Evolutionary conservation across 495 filamentous ascomycete species (phyloP).

Genomic region (Talaromyces stipitatus): DNA sequence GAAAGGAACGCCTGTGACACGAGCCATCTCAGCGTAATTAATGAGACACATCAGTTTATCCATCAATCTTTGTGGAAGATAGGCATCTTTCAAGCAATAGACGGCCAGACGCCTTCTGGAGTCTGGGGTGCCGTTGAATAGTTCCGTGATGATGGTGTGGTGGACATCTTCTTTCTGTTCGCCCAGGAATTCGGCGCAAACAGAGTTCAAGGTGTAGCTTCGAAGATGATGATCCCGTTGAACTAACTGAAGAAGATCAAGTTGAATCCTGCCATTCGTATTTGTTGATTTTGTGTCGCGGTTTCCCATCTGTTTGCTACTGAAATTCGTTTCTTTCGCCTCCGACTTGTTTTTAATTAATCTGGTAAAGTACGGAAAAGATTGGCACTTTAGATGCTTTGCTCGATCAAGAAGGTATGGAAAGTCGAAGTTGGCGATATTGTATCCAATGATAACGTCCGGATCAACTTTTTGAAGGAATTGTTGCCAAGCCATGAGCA

Average conservation of each 20-base stretch:
- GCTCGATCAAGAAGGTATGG: conserved; percentile 91
- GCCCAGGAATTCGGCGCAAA: conserved; percentile 91
- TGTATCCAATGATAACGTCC: conserved; percentile 98
- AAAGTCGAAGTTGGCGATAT: conserved; percentile 98
- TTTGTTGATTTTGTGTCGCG: conserved; percentile 91
- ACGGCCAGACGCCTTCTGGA: conserved; percentile 84
- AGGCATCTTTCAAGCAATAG: conserved; percentile 97
- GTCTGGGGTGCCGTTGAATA: conserved; percentile 91
- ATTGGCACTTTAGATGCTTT: conserved; percentile 63
- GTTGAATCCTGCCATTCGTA: conserved; percentile 85
- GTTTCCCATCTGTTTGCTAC: conserved; percentile 98
- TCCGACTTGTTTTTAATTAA: conserved; percentile 56
- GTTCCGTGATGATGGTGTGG: conserved; percentile 96
- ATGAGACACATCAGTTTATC: conserved; percentile 96
- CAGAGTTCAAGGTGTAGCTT: conserved; percentile 96
- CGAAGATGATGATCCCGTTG: conserved; percentile 91
- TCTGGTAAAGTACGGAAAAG: conserved; percentile 82
- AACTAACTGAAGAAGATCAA: conserved; percentile 87
- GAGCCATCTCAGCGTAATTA: conserved; percentile 99
- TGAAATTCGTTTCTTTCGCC: conserved; percentile 73
- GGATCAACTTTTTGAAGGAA: conserved; percentile 91
- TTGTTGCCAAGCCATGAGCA: conserved; percentile 83
- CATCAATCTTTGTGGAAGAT: conserved; percentile 87
- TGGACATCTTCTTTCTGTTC: conserved; percentile 99
- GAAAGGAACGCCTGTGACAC: conserved; percentile 97